Evolutionary conservation across 306 rosid genomes (phyloP), one percentile per base, ranked within the genome.

Genomic region (Vigna radiata): DNA sequence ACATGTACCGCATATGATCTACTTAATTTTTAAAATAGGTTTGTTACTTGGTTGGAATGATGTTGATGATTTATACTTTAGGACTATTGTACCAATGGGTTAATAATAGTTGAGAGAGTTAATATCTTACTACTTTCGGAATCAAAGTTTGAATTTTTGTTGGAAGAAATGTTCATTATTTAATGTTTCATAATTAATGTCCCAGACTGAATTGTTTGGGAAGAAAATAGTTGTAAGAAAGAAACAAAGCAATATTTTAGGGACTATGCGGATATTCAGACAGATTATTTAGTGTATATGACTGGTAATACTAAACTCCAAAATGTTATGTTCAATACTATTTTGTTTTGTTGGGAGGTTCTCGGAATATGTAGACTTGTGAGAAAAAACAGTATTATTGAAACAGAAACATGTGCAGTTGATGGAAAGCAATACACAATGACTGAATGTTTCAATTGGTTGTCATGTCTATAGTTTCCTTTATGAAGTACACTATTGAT

Each of bases 361-460:
- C n/a, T 69, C 29, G 44, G 60, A 69, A 27, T 8, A 36, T 62
- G 47, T 0, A 59, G 4, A 27, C 21, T 6, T 58, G 29, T 25
- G 9, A 13, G 6, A 58, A 10, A 58, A 25, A 12, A 23, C 14
- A 58, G n/a, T 59, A 59, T 12, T 12, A 14, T 59, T 27, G 66
- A 59, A 59, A 29, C 12, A 59, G 66, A 27, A 59, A 59, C 18
- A 6, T 59, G 41, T 59, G 66, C 19, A 59, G 2, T 27, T 4
- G 41, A 27, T 29, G 31, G 44, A 31, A 60, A 60, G 44, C 21
- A 29, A 29, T 31, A 60, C 13, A 44, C 36, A 60, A 60, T 29
- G 67, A 60, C 12, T 60, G 21, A 27, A 59, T 60, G 43, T 60
- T 60, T 60, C 13, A 60, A 60, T 60, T 29, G 21, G 13, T 29